Conservation (phyloP, 768 basidiomycete species). For the Dentipellis sp. region DNA sequence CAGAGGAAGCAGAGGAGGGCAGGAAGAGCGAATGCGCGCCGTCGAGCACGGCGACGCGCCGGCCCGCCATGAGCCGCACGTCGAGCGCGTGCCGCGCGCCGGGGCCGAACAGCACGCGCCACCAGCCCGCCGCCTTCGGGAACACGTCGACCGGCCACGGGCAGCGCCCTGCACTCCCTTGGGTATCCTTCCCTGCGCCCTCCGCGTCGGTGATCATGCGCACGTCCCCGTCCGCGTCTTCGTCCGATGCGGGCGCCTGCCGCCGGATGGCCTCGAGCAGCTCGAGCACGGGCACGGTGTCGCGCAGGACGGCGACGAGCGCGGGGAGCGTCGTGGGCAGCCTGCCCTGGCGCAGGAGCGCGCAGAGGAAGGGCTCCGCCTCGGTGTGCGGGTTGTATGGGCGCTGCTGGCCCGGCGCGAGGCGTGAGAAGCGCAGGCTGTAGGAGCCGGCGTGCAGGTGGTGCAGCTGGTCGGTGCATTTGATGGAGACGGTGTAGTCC, state of each 20-base stretch:
- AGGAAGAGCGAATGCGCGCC: constrained; percentile 53
- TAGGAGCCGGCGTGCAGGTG: constrained; percentile 56
- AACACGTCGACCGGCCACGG: constrained; percentile 47
- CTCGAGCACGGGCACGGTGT: constrained; percentile 69
- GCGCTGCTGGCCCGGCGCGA: constrained; percentile 16
- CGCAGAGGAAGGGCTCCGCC: constrained; percentile 66
- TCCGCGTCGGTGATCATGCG: neutral
- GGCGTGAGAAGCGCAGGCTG: constrained; percentile 62
- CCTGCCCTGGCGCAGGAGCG: constrained; percentile 58
- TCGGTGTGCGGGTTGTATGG: constrained; percentile 69
- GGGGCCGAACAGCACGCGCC: constrained; percentile 44
- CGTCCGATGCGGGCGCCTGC: neutral
- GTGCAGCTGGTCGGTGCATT: constrained; percentile 68
- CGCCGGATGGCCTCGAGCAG: constrained; percentile 50
- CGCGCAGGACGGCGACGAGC: constrained; percentile 59
- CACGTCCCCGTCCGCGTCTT: neutral
- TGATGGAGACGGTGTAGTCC: constrained; percentile 74
- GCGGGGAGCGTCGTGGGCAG: constrained; percentile 57
- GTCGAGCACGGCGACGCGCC: constrained; percentile 66
- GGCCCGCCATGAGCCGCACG: constrained; percentile 61
- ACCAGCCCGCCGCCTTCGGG: constrained; percentile 79
- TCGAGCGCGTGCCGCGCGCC: constrained; percentile 62
- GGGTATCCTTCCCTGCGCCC: constrained; percentile 17
- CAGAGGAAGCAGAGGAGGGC: neutral
- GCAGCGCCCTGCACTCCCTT: neutral